phyloP scores from a whole-genome alignment of 176 grass and related monocot species.

The Avena insularis region DNA sequence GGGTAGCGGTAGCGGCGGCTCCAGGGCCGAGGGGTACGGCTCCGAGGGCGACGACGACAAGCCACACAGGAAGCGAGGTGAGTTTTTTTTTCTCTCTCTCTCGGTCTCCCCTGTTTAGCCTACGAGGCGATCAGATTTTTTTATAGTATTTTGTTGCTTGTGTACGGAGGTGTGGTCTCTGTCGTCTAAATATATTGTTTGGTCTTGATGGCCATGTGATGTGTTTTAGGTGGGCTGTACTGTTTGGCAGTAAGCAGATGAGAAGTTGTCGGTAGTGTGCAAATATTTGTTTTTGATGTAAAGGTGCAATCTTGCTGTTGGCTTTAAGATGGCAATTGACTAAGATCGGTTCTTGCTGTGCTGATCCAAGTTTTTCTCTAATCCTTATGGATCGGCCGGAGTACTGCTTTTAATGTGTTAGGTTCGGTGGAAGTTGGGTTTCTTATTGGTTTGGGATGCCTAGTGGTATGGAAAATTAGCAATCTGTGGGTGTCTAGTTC shows the following conservation, averaged over 20 bases:
- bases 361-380: background rate
- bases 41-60: constrained; percentile 51
- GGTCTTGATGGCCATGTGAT: background rate
- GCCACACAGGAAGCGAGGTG: constrained; percentile 55
- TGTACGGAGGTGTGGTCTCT: background rate
- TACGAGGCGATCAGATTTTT: background rate
- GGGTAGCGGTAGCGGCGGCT: constrained; percentile 17
- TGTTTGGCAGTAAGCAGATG: background rate
- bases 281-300: background rate
- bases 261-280: background rate
- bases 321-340: background rate
- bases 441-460: constrained; percentile 25
- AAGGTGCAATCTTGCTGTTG: constrained; percentile 22
- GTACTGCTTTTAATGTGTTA: constrained; percentile 21
- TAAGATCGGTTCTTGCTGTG: constrained; percentile 21
- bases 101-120: background rate
- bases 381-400: background rate
- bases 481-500: background rate
- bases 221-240: background rate
- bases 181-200: background rate
- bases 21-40: constrained; percentile 64
- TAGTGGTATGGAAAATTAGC: constrained; percentile 1
- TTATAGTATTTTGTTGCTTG: background rate
- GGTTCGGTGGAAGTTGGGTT: background rate
- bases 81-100: background rate